phyloP scores from a whole-genome alignment of 805 yeast genomes.

The Nakazawaea wyomingensis region DNA sequence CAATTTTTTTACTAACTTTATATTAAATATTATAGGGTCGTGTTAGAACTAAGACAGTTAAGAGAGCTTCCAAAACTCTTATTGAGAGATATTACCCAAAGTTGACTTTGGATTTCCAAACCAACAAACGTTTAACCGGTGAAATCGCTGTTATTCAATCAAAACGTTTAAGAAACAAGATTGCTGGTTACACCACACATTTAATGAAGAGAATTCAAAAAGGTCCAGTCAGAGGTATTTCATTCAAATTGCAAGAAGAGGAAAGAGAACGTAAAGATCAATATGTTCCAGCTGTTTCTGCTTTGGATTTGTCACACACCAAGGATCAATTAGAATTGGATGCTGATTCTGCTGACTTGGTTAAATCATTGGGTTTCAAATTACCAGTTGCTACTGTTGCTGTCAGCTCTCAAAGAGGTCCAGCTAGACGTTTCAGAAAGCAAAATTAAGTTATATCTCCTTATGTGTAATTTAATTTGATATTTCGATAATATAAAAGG shows the following conservation, averaged over 20 bases:
- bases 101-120: conserved; percentile 98
- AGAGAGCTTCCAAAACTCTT: conserved; percentile 99
- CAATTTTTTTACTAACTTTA: conserved; percentile 1
- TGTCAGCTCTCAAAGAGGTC: conserved; percentile 83
- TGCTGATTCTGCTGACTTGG: conserved; percentile 92
- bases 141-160: conserved; percentile 99
- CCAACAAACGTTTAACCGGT: conserved; percentile 98
- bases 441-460: conserved; percentile 53
- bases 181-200: conserved; percentile 99
- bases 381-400: conserved; percentile 81
- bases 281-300: conserved; percentile 99
- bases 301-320: conserved; percentile 95
- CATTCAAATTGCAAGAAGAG: conserved; percentile 99
- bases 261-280: conserved; percentile 99
- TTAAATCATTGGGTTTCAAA: conserved; percentile 88
- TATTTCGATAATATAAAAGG: conserved; percentile 7
- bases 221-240: conserved; percentile 99
- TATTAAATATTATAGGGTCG: conserved; percentile 69
- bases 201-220: conserved; percentile 99
- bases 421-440: conserved; percentile 87
- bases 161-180: conserved; percentile 99
- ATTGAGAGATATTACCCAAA: conserved; percentile 99
- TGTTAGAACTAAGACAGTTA: conserved; percentile 99
- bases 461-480: neutral
- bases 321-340: conserved; percentile 96